phyloP scores from a whole-genome alignment of 163 green algal species.

The Volvox carteri region DNA sequence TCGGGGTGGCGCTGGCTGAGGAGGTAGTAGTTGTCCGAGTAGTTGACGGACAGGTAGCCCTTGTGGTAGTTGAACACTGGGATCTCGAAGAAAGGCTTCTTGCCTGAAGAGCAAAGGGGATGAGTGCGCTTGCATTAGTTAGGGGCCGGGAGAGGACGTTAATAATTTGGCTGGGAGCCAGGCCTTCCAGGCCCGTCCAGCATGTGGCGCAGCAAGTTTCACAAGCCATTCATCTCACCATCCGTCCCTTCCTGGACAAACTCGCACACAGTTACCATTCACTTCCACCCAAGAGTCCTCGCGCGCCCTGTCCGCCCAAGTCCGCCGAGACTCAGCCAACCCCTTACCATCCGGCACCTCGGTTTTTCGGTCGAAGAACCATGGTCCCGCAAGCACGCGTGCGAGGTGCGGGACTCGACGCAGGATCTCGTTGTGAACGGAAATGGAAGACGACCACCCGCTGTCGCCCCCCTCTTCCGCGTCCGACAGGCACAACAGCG shows the following conservation, averaged over 20 bases:
- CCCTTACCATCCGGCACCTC: slow-evolving; percentile 73
- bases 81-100: slow-evolving; percentile 83
- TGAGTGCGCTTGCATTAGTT: too few species aligned
- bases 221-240: too few species aligned
- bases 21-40: slow-evolving; percentile 66
- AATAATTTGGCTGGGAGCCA: too few species aligned
- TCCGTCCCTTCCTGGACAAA: too few species aligned
- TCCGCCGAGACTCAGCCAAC: too few species aligned
- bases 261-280: too few species aligned
- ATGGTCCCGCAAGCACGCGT: slow-evolving; percentile 50
- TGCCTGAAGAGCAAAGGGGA: slow-evolving; percentile 63
- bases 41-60: slow-evolving; percentile 79
- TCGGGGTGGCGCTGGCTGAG: slow-evolving; percentile 81
- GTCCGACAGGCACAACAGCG: slow-evolving; percentile 84
- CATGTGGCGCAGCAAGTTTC: too few species aligned
- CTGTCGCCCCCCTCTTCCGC: slow-evolving; percentile 76
- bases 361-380: slow-evolving; percentile 88
- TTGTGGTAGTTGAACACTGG: slow-evolving; percentile 85
- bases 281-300: too few species aligned
- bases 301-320: too few species aligned
- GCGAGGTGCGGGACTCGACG: slow-evolving; percentile 71
- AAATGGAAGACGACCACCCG: slow-evolving; percentile 75
- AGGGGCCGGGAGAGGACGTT: not conserved
- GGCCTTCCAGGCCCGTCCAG: too few species aligned
- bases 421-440: slow-evolving; percentile 87